A percentile compares a stretch with the other conserved stretches of the same genome.
These are phyloP conservation scores for Lolium multiflorum DNA, from an alignment of 176 grass and related monocot species.

Conservation along the genomic window DNA sequence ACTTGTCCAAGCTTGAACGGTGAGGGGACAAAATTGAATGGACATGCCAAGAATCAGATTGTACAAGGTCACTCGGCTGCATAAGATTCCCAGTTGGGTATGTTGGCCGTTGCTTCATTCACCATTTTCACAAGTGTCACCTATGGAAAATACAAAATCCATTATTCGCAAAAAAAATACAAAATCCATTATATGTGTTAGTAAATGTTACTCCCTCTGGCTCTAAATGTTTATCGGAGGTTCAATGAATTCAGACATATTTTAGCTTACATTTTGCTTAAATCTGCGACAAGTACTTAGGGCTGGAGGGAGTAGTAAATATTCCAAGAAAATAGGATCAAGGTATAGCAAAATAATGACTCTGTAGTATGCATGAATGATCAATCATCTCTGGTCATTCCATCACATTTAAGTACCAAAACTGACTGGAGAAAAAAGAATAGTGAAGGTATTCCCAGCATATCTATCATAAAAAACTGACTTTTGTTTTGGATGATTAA, in stretches of 20 bases:
- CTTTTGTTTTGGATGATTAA: background rate
- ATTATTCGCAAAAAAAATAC: no score
- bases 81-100: constrained; percentile 73
- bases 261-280: no score
- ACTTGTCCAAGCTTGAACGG: background rate
- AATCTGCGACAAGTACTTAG: no score
- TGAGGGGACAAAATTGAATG: constrained; percentile 2
- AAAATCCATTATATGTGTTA: no score
- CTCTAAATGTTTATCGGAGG: no score
- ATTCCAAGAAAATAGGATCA: constrained; percentile 1
- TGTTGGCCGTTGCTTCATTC: constrained; percentile 84
- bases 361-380: no score
- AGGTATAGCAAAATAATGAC: background rate
- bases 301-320: no score
- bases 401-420: background rate
- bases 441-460: background rate
- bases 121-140: constrained; percentile 95
- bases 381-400: background rate
- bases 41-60: background rate
- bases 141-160: constrained; percentile 46
- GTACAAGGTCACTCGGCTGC: constrained; percentile 32
- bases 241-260: no score
- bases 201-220: no score
- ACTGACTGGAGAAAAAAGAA: background rate
- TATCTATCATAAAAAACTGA: background rate